Percentiles rank a stretch among this genome's conserved stretches.
Conservation (phyloP, 768 basidiomycete species). For the Leccinum subgranulosum region DNA sequence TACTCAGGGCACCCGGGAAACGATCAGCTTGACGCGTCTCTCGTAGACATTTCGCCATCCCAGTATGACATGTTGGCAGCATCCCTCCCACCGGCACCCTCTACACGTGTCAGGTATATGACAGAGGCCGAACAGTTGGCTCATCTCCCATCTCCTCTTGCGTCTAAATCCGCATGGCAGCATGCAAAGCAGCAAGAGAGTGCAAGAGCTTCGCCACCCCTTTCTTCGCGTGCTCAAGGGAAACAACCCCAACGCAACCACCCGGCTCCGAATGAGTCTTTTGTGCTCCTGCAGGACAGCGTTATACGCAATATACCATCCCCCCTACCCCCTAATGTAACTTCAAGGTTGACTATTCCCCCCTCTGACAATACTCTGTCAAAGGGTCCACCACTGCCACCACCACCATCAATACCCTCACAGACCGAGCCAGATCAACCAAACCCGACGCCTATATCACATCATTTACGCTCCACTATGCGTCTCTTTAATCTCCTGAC, state of each 20-base stretch:
- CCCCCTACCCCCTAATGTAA: slow-evolving; percentile 39
- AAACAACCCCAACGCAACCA: slow-evolving; percentile 56
- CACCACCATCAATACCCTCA: slow-evolving; percentile 28
- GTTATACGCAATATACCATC: slow-evolving; percentile 69
- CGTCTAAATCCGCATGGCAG: slow-evolving; percentile 64
- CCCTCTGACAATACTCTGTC: slow-evolving; percentile 32
- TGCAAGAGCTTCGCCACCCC: slow-evolving; percentile 33
- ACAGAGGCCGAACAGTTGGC: slow-evolving; percentile 45
- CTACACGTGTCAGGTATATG: slow-evolving; percentile 35
- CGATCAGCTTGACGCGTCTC: slow-evolving; percentile 80
- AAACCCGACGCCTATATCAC: slow-evolving; percentile 71
- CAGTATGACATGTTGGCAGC: slow-evolving; percentile 84
- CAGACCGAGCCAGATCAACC: slow-evolving; percentile 50
- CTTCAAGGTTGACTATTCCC: slow-evolving; percentile 42
- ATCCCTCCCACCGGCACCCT: slow-evolving; percentile 55
- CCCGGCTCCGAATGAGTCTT: slow-evolving; percentile 77
- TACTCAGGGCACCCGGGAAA: slow-evolving; percentile 8
- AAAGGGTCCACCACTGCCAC: slow-evolving; percentile 25
- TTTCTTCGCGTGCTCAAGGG: slow-evolving; percentile 55
- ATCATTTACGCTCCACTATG: slow-evolving; percentile 72
- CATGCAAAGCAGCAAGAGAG: slow-evolving; percentile 44
- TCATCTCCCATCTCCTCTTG: slow-evolving; percentile 45
- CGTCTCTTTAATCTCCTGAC: slow-evolving; percentile 77
- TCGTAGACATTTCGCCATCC: slow-evolving; percentile 81
- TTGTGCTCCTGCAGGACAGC: slow-evolving; percentile 87